Evolutionary conservation across 129 eudicot species (phyloP), one percentile per base, ranked within the genome.

Genomic region (Arctium lappa): DNA sequence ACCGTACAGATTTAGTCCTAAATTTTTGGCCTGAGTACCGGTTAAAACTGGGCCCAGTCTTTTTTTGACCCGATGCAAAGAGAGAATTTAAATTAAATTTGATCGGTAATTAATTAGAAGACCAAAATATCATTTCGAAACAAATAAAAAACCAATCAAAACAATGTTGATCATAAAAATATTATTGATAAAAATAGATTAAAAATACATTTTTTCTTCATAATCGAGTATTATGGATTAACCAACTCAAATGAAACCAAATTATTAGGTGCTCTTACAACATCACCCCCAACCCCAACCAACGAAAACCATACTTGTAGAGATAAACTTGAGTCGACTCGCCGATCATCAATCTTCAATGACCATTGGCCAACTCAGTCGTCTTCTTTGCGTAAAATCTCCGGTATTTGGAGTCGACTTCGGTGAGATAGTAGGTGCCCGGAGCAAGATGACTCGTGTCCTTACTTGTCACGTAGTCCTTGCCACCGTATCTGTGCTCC

Each of bases 401-500:
- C 69, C 98, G 87, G 85, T 95, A 95, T 89, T 85, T 91, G 29
- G 97, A 86, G 74, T 95, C 99, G 7, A 93, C 97, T 83, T 95
- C 94, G 15, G 98, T 93, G 80, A 95, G 95, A 82, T 91, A 95
- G 82, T 90, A 93, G 39, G 99, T 91, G 10, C 97, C 99, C 0
- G 98, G 94, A 72, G 98, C 90, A n/a, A 95, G 85, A 83, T 93
- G 99, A 69, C 90, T 93, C 4, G 84, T 81, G 86, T 95, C 99
- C 86, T 93, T 95, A 90, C 88, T 93, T 6, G 99, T 95, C 77
- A 88, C 97, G 4, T 83, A 95, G 91, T 95, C 97, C 80, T 95
- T 95, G 33, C 86, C 98, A 5, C 99, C 99, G 33, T 95, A 95
- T 79, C 99, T 89, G 68, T 95, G 92, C 97, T 95, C 99, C 99